Conservation (phyloP, 129 eudicot genomes). For the Flaveria trinervia region DNA sequence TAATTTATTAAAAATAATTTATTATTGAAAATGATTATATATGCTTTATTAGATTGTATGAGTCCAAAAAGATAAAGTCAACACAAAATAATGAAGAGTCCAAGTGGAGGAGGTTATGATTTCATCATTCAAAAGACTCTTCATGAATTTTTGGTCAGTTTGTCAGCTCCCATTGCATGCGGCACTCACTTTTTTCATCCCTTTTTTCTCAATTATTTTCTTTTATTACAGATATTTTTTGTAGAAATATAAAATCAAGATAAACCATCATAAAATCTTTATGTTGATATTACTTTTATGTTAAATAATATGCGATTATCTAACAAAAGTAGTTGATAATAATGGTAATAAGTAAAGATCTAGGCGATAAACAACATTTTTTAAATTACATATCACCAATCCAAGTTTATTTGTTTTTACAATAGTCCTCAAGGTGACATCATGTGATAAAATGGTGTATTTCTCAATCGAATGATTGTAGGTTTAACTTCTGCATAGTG, state of each 20-base stretch:
- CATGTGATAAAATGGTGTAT: too few relatives aligned
- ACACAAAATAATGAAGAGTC: constrained; percentile 38
- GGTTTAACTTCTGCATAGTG: too few relatives aligned
- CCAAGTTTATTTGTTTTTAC: background rate
- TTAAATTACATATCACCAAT: background rate
- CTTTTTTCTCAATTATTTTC: constrained; percentile 14
- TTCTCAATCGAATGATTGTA: too few relatives aligned
- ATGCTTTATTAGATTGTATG: constrained; percentile 24
- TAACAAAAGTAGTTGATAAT: background rate
- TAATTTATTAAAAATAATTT: background rate
- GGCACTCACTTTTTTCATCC: constrained; percentile 35
- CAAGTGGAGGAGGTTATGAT: constrained; percentile 48
- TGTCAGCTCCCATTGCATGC: constrained; percentile 58
- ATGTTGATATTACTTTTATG: background rate
- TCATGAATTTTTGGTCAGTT: constrained; percentile 47
- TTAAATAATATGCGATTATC: background rate
- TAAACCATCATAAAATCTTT: background rate
- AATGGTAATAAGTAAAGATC: background rate
- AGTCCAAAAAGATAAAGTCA: constrained; percentile 51
- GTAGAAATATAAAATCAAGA: background rate
- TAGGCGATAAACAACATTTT: background rate
- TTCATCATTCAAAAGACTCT: constrained; percentile 44
- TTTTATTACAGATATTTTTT: background rate
- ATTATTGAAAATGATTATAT: constrained; percentile 1
- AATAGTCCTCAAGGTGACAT: too few relatives aligned